Conservation (phyloP, 2,329 filamentous ascomycete genomes). For the Trichoderma oligosporum region DNA sequence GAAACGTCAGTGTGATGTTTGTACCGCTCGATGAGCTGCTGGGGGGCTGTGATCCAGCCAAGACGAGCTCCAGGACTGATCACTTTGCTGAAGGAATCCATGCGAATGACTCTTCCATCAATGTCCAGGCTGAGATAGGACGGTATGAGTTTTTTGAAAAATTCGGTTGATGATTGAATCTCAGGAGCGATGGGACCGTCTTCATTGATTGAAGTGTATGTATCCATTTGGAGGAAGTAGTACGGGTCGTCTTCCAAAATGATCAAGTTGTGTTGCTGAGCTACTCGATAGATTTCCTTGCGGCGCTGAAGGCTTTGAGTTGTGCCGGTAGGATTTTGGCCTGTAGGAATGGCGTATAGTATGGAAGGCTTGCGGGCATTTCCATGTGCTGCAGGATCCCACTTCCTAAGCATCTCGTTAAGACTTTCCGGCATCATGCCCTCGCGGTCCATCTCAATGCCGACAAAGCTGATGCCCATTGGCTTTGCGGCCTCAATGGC, state of each 20-base stretch:
- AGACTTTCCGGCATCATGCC: conserved; percentile 2
- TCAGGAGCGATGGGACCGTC: conserved; percentile 44
- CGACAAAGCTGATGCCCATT: background rate
- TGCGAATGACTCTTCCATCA: conserved; percentile 80
- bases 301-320: conserved; percentile 69
- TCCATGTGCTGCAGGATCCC: background rate
- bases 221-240: conserved; percentile 82
- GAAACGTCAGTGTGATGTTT: conserved; percentile 5
- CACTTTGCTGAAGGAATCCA: conserved; percentile 94
- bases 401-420: background rate
- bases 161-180: conserved; percentile 58
- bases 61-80: conserved; percentile 84
- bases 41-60: conserved; percentile 75
- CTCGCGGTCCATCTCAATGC: conserved; percentile 5
- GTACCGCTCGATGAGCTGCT: conserved; percentile 4
- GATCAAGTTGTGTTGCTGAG: conserved; percentile 79
- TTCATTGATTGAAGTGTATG: conserved; percentile 57
- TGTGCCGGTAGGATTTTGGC: conserved; percentile 82
- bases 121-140: conserved; percentile 78
- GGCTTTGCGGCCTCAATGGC: background rate
- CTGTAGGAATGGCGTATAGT: conserved; percentile 33
- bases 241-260: conserved; percentile 95
- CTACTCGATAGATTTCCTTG: conserved; percentile 74
- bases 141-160: conserved; percentile 77
- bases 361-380: conserved; percentile 1